Evolutionary conservation across 257 asterid genomes (phyloP).

Genomic region (Hygrophila difformis): DNA sequence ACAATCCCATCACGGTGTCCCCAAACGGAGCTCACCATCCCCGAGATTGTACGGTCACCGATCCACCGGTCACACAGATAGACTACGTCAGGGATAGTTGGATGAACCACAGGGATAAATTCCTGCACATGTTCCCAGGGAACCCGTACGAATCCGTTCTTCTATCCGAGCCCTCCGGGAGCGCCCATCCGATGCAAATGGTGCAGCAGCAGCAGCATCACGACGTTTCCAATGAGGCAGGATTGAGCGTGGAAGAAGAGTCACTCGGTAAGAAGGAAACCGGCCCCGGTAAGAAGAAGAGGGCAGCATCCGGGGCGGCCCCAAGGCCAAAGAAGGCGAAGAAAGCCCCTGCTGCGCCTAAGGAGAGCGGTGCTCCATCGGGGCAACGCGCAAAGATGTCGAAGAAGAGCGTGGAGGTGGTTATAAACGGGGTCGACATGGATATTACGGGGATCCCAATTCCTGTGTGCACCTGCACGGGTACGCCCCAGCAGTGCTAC

Average conservation of each 20-base stretch:
- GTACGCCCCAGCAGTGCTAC: no score
- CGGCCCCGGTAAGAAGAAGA: slow-evolving; percentile 51
- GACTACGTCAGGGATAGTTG: slow-evolving; percentile 78
- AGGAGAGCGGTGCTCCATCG: slow-evolving; percentile 38
- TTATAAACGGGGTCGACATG: no score
- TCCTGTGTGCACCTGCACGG: no score
- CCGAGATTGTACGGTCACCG: slow-evolving; percentile 50
- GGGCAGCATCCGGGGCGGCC: slow-evolving; percentile 43
- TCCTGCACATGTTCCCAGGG: slow-evolving; percentile 66
- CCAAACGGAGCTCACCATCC: slow-evolving; percentile 55
- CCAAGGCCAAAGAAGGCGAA: slow-evolving; percentile 63
- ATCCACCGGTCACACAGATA: slow-evolving; percentile 57
- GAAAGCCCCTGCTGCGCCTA: slow-evolving; percentile 32
- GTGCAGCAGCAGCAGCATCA: slow-evolving; percentile 62
- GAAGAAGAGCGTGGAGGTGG: no score
- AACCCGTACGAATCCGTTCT: slow-evolving; percentile 42
- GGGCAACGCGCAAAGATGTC: no score
- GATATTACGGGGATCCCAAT: no score
- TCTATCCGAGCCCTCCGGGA: slow-evolving; percentile 54
- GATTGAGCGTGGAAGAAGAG: slow-evolving; percentile 42
- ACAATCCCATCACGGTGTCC: slow-evolving; percentile 45
- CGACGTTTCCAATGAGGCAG: slow-evolving; percentile 28
- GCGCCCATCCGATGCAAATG: slow-evolving; percentile 56
- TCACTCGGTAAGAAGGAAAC: slow-evolving; percentile 37
- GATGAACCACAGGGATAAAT: slow-evolving; percentile 75